Base-by-base conservation (phyloP, 2,329 filamentous ascomycete genomes). In the Pyrenochaeta sp. region DNA sequence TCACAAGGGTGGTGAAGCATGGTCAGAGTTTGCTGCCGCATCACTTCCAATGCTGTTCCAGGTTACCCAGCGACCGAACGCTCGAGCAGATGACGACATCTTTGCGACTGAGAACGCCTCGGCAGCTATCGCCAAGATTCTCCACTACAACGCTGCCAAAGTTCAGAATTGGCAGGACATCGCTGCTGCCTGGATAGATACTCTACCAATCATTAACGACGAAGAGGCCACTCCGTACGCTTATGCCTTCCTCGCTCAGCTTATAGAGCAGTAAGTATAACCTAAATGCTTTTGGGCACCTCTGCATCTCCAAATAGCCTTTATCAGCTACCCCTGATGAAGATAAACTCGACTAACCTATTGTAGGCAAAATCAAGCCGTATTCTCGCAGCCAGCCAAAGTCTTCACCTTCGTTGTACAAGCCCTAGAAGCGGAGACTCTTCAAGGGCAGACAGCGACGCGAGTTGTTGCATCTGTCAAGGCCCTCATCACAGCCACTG, bases 51-150 rank as follows among this genome's bases (percentile, higher is more conserved):
- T 87, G 60, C 83, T 99, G 29, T 97, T 99, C 81, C 87, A 92
- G 72, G 90, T 91, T 41, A 92, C 89, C 5, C 88, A 90, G 69
- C 84, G 94, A 49, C 86, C 90, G 2, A 90, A 96, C 61, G 89
- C 94, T 4, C 87, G 95, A 60, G 88, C 86, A 42, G 95, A 98
- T 60, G 95, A 98, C 66, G 93, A 98, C 67, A 90, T 97, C 1
- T 99, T 96, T 73, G 95, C 95, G 2, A 98, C 95, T 1, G 95
- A 99, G 79, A 99, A 99, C 72, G 94, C 94, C 6, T 97, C 92
- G 65, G 94, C 95, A 36, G 92, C 92, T 63, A 95, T 99, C 69
- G 95, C 95, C 31, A 99, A 99, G 83, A 94, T 99, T 47, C 82
- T 99, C 61, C 92, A 97, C 74, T 97, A 89, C 80, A 97, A 96